Base-by-base conservation (phyloP, 2,329 filamentous ascomycete genomes). In the Calonectria leucothoes region DNA sequence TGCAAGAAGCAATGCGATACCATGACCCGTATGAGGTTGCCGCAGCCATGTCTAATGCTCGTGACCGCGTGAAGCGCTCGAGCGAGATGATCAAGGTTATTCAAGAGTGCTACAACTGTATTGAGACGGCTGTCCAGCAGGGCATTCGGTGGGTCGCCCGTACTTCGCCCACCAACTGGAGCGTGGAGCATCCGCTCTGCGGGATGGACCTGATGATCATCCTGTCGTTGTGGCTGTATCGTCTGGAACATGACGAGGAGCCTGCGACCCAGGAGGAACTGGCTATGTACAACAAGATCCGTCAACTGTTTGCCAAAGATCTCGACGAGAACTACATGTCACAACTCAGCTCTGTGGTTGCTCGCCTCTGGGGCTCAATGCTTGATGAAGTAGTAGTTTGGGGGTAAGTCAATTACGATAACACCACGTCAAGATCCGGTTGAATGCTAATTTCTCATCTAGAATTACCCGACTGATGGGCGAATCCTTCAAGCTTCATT, bases 71-170 rank as follows among this genome's bases (percentile, higher is more conserved):
- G 78, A 97, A 97, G 90, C 94, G 97, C 78, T 98, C 95, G 25
- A 93, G 94, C 81, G 96, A 98, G 85, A 98, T 98, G 96, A 94
- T 98, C 88, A 98, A 98, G 87, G 96, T 98, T 80, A 98, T 99
- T 75, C 94, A 98, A 82, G 95, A 97, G 85, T 98, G 97, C 87
- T 98, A 97, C 85, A 95, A 97, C 85, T 98, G 96, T 87, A 96
- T 99, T 81, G 96, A 98, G 85, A 98, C 97, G 63, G 96, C 96
- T 70, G 96, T 97, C 57, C 88, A 95, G 75, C 96, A 98, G 85
- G 97, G 96, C 77, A 95, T 98, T 78, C 95, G 96, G 80, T 98
- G 97, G 96, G 96, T 98, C 75, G 96, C 96, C n/a, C 94, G 96
- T 79, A 98, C 96, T 27, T 98, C 96, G 59, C 95, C 97, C 27